Evolutionary conservation across 2,329 filamentous ascomycete species (phyloP), one percentile per base, ranked within the genome.

Genomic region (Triangularia verruculosa): DNA sequence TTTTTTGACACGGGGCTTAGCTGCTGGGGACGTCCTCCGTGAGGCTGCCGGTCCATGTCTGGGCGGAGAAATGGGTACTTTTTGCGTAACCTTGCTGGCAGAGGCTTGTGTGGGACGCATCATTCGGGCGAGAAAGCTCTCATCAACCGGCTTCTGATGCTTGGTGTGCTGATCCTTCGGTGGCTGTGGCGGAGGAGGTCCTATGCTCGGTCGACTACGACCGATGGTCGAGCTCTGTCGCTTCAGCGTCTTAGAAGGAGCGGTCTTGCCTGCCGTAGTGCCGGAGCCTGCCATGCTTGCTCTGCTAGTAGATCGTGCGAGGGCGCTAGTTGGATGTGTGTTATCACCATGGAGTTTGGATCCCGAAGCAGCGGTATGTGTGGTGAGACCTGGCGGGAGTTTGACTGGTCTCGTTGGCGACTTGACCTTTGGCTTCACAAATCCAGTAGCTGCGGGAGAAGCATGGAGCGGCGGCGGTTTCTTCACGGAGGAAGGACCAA

Each of bases 71-170:
- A 76, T 67, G 1, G 80, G 76, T 1, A 73, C 74, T 76, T 90
- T 92, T 4, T 91, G 89, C 2, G 84, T 79, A 0, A 84, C 83
- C 77, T 91, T 92, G 67, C 82, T 87, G 8, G 88, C 83, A 4
- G 88, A 91, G 17, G 85, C 80, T 53, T 89, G 84, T 0, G 90
- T 93, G 1, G 90, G 90, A 47, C 90, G 82, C 86, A 89, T 93
- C 90, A 93, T 92, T 59, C 90, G 85, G n/a, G 89, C 89, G 25
- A 93, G 78, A 76, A 93, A 93, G 13, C 86, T 77, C 68, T 91
- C 88, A 67, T 91, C 88, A 1, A 89, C 80, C 17, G 83, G 83
- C 55, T 79, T 80, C 25, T 83, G 79, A 65, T 81, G 79, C 69
- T 82, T 83, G 1, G 78, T 74, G 6, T 80, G 66, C 69, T 80